A percentile compares a stretch with the other conserved stretches of the same genome.
Evolutionary conservation across 768 basidiomycete species (phyloP).

Genomic region (Galerina marginata): DNA sequence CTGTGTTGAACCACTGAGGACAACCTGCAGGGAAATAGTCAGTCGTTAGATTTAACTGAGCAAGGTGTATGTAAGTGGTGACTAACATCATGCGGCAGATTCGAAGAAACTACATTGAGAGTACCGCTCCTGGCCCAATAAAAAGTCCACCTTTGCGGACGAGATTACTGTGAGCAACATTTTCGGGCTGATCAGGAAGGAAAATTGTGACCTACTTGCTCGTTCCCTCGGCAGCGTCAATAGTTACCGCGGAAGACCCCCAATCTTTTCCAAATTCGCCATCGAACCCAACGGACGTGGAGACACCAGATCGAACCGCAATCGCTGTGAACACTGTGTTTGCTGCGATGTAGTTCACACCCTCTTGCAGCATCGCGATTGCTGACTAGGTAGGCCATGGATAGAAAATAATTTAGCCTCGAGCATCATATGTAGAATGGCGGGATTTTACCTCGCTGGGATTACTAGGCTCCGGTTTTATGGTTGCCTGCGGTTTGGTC

Average conservation of each 20-base stretch:
- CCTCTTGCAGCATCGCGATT: not conserved
- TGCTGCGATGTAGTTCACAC: not conserved
- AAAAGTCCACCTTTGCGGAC: not conserved
- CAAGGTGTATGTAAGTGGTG: not conserved
- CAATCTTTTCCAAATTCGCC: conserved; percentile 1
- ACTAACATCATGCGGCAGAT: not conserved
- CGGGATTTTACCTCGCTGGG: not conserved
- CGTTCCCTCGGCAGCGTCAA: conserved; percentile 1
- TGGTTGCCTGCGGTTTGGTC: not conserved
- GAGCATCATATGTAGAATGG: not conserved
- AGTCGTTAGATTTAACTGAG: not conserved
- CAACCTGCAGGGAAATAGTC: not conserved
- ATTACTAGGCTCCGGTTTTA: not conserved
- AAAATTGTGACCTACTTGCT: conserved; percentile 2
- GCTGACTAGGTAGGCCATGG: not conserved
- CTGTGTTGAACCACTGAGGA: not conserved
- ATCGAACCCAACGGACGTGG: not conserved
- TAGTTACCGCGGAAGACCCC: not conserved
- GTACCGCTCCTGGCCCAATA: not conserved
- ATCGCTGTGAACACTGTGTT: not conserved
- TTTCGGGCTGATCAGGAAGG: not conserved
- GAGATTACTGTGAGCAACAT: too few species aligned
- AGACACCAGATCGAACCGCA: not conserved
- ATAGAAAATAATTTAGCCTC: not conserved
- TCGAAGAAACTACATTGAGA: not conserved